phyloP scores from a whole-genome alignment of 1,284 basidiomycete genomes.

The Austropuccinia psidii region DNA sequence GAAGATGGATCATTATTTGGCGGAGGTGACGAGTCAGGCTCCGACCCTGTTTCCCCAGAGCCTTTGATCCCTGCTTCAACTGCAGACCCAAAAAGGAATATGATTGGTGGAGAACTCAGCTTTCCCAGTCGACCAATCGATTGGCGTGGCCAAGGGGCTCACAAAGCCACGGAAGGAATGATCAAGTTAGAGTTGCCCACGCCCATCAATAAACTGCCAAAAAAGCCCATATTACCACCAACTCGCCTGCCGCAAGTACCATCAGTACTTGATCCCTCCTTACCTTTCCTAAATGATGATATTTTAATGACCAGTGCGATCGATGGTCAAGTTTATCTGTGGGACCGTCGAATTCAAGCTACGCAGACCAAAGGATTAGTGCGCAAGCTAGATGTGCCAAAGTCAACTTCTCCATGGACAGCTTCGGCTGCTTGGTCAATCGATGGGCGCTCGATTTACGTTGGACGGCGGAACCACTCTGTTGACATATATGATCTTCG shows the following conservation, averaged over 20 bases:
- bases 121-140: no score
- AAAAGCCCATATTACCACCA: neutral
- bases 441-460: slow-evolving; percentile 78
- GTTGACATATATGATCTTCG: slow-evolving; percentile 94
- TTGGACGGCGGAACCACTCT: slow-evolving; percentile 79
- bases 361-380: slow-evolving; percentile 54
- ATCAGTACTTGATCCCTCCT: slow-evolving; percentile 45
- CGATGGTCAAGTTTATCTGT: slow-evolving; percentile 84
- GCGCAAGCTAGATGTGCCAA: slow-evolving; percentile 73
- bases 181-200: neutral
- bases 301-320: slow-evolving; percentile 80
- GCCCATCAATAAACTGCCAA: neutral
- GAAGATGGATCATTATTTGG: slow-evolving; percentile 25
- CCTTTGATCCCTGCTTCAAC: neutral
- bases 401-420: slow-evolving; percentile 92
- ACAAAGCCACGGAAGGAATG: neutral
- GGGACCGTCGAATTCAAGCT: slow-evolving; percentile 69
- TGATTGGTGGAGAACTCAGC: neutral
- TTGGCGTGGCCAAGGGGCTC: no score
- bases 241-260: slow-evolving; percentile 27
- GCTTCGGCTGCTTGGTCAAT: slow-evolving; percentile 91
- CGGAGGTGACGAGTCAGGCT: slow-evolving; percentile 23
- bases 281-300: slow-evolving; percentile 58
- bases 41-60: neutral
- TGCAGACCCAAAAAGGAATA: neutral